Conservation (phyloP, 2,329 filamentous ascomycete genomes). For the Botryotinia narcissicola region DNA sequence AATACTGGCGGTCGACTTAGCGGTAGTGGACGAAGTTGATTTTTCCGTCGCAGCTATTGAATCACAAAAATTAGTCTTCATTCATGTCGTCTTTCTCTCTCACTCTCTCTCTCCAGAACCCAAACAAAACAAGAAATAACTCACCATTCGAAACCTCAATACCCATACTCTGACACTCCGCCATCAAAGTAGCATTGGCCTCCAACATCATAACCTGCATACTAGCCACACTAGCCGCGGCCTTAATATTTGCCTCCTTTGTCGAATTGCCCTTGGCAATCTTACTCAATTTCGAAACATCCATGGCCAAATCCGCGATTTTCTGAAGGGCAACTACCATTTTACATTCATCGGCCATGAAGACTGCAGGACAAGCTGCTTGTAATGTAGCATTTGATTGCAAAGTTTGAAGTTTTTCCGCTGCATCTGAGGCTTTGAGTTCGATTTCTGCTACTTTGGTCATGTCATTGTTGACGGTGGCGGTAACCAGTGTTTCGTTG, state of each 20-base stretch:
- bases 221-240: conserved; percentile 39
- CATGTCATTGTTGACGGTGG: conserved; percentile 22
- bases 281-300: conserved; percentile 40
- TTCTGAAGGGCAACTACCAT: conserved; percentile 5
- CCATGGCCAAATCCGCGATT: conserved; percentile 39
- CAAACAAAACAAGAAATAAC: neutral
- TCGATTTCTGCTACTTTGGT: conserved; percentile 23
- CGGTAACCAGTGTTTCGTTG: conserved; percentile 22
- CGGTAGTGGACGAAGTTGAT: neutral
- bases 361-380: conserved; percentile 22
- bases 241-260: conserved; percentile 40
- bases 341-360: conserved; percentile 17
- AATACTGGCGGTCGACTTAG: neutral
- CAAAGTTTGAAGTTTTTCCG: conserved; percentile 19
- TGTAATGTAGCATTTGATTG: conserved; percentile 27
- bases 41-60: neutral
- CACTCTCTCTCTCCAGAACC: fast-evolving
- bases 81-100: neutral
- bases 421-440: conserved; percentile 21
- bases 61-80: neutral
- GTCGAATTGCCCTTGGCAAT: conserved; percentile 41
- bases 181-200: conserved; percentile 41
- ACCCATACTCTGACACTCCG: neutral
- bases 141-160: neutral
- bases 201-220: conserved; percentile 38